A percentile compares a stretch with the other conserved stretches of the same genome.
Conservation (phyloP, 2,329 filamentous ascomycete genomes). For the Lecanosticta acicola region DNA sequence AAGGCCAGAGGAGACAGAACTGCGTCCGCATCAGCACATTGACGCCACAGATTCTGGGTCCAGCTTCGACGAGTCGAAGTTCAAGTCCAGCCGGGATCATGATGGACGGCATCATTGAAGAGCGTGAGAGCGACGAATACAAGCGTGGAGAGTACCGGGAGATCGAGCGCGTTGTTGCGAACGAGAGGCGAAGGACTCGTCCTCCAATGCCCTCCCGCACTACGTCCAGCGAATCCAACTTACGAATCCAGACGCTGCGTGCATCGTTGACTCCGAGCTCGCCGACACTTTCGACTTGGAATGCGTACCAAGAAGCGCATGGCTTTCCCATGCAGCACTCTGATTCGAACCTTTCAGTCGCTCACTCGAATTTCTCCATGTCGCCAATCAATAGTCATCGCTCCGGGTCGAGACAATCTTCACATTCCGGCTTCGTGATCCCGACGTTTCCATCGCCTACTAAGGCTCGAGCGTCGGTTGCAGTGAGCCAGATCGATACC, state of each 20-base stretch:
- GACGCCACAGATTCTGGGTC: constrained; percentile 39
- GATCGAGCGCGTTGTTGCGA: constrained; percentile 5
- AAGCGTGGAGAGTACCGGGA: constrained; percentile 3
- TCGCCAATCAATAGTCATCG: not conserved
- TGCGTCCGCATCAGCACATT: constrained; percentile 43
- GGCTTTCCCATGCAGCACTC: constrained; percentile 12
- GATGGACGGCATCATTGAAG: constrained; percentile 38
- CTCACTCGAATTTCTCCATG: not conserved
- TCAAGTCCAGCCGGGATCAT: constrained; percentile 30
- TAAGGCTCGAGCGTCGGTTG: constrained; percentile 16
- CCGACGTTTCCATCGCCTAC: constrained; percentile 33
- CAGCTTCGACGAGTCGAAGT: constrained; percentile 28
- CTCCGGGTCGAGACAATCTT: constrained; percentile 8
- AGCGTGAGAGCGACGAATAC: constrained; percentile 26
- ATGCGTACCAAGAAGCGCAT: constrained; percentile 23
- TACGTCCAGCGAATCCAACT: constrained; percentile 32
- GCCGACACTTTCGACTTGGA: constrained; percentile 34
- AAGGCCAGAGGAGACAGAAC: constrained; percentile 41
- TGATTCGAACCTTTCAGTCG: constrained; percentile 9
- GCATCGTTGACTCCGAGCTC: constrained; percentile 40
- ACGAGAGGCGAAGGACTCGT: constrained; percentile 2
- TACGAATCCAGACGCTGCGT: constrained; percentile 33
- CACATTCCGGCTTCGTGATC: constrained; percentile 30
- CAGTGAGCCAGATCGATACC: constrained; percentile 9
- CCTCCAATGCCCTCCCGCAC: constrained; percentile 21